A percentile compares a stretch with the other conserved stretches of the same genome.
Evolutionary conservation across 441 rosid genomes (phyloP).

Genomic region (Eruca vesicaria): DNA sequence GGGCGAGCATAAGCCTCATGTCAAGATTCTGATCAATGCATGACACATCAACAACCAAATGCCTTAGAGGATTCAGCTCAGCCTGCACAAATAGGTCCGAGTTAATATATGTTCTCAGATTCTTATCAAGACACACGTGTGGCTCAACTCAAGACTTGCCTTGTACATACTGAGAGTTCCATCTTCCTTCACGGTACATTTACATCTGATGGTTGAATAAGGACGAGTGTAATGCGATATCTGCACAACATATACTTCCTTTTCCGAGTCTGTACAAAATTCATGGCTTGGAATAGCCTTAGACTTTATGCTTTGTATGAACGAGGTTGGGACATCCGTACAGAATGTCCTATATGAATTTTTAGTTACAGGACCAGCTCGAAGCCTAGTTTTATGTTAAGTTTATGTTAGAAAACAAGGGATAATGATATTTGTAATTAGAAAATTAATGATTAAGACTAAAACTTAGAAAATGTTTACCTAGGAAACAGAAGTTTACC

Average conservation of each 20-base stretch:
- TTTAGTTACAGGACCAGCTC: constrained; percentile 22
- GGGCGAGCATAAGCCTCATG: background rate
- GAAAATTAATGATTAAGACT: background rate
- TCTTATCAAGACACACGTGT: background rate
- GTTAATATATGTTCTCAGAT: background rate
- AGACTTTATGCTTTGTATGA: constrained; percentile 32
- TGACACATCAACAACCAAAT: background rate
- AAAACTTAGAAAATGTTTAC: constrained; percentile 4
- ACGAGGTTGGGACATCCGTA: constrained; percentile 49
- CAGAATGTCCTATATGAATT: constrained; percentile 33
- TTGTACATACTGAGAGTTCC: constrained; percentile 42
- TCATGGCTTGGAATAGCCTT: constrained; percentile 42
- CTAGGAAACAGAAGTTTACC: constrained; percentile 46
- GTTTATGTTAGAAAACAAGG: background rate
- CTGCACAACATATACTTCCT: constrained; percentile 49
- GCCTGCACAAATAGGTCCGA: constrained; percentile 17
- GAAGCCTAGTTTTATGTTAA: background rate
- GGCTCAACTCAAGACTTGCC: constrained; percentile 32
- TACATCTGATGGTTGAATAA: constrained; percentile 41
- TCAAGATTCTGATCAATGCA: constrained; percentile 46
- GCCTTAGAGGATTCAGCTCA: background rate
- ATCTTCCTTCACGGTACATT: constrained; percentile 43
- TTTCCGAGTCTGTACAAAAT: constrained; percentile 34
- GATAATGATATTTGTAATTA: background rate
- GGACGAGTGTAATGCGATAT: constrained; percentile 36